Percentiles rank a stretch among this genome's conserved stretches.
These are phyloP conservation scores for Choiromyces venosus DNA, from an alignment of 495 filamentous ascomycete genomes.

Conservation along the genomic window DNA sequence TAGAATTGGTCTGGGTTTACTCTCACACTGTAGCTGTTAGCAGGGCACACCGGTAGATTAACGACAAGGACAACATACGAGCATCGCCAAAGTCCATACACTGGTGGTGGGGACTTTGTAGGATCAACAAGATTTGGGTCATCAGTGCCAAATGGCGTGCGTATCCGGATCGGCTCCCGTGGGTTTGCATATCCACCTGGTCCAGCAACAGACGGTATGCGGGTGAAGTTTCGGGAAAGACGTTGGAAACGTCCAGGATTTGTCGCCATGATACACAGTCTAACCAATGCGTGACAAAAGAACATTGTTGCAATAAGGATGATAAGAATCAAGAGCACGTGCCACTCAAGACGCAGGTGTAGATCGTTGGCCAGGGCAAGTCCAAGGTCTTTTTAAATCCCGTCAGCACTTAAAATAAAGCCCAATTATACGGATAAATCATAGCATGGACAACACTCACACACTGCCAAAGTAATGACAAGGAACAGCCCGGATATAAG, in stretches of 20 bases:
- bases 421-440: background rate
- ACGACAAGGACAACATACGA: conserved; percentile 54
- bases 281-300: conserved; percentile 71
- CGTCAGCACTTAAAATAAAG: conserved; percentile 23
- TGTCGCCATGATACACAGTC: conserved; percentile 60
- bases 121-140: conserved; percentile 22
- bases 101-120: conserved; percentile 65
- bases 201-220: conserved; percentile 47
- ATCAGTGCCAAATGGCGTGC: conserved; percentile 38
- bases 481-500: conserved; percentile 55
- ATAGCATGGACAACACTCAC: conserved; percentile 45
- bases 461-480: conserved; percentile 53
- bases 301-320: conserved; percentile 67
- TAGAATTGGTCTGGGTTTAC: conserved; percentile 74
- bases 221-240: conserved; percentile 37
- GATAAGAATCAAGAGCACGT: conserved; percentile 69
- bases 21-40: conserved; percentile 45
- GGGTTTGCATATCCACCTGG: conserved; percentile 59
- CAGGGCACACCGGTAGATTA: background rate
- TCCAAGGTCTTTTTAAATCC: conserved; percentile 55
- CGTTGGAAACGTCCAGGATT: conserved; percentile 39
- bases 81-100: conserved; percentile 84
- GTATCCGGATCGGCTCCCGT: conserved; percentile 56
- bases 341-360: conserved; percentile 56
- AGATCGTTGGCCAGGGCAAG: conserved; percentile 58